Evolutionary conservation across 768 basidiomycete species (phyloP).

Genomic region (Boletus subparvulus): DNA sequence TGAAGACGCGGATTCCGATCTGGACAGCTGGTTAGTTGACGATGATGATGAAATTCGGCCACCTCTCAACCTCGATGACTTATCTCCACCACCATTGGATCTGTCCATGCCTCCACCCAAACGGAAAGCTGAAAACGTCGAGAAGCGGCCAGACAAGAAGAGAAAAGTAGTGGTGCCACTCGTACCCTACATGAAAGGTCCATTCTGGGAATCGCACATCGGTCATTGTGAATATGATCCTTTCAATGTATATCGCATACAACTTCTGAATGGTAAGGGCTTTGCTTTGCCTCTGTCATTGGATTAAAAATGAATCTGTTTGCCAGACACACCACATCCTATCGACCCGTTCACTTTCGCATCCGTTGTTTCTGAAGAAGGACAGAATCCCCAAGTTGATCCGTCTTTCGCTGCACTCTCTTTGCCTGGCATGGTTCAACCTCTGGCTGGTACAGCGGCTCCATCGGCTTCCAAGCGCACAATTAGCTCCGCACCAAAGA

Average conservation of each 20-base stretch:
- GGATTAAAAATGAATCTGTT: not conserved
- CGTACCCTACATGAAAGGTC: conserved; percentile 79
- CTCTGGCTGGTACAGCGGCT: conserved; percentile 14
- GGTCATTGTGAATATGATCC: conserved; percentile 67
- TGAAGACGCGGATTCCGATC: conserved; percentile 46
- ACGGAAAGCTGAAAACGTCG: conserved; percentile 58
- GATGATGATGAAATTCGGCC: conserved; percentile 72
- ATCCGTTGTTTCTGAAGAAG: conserved; percentile 46
- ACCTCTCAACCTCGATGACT: conserved; percentile 40
- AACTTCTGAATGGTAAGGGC: conserved; percentile 78
- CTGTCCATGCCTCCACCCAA: conserved; percentile 48
- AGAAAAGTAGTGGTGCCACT: conserved; percentile 77
- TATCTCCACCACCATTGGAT: conserved; percentile 33
- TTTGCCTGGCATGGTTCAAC: conserved; percentile 40
- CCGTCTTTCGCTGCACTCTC: conserved; percentile 47
- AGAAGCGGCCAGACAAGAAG: conserved; percentile 57
- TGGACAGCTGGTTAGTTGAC: conserved; percentile 42
- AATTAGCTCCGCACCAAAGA: conserved; percentile 43
- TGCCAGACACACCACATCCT: conserved; percentile 65
- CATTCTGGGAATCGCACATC: conserved; percentile 71
- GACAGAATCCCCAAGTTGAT: conserved; percentile 22
- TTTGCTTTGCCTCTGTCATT: not conserved
- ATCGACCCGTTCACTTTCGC: conserved; percentile 79
- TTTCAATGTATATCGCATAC: conserved; percentile 73
- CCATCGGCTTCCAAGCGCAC: conserved; percentile 29